A percentile compares a stretch with the other conserved stretches of the same genome.
Evolutionary conservation across 2,329 filamentous ascomycete species (phyloP).

Genomic region (Penicillium sclerotiorum): DNA sequence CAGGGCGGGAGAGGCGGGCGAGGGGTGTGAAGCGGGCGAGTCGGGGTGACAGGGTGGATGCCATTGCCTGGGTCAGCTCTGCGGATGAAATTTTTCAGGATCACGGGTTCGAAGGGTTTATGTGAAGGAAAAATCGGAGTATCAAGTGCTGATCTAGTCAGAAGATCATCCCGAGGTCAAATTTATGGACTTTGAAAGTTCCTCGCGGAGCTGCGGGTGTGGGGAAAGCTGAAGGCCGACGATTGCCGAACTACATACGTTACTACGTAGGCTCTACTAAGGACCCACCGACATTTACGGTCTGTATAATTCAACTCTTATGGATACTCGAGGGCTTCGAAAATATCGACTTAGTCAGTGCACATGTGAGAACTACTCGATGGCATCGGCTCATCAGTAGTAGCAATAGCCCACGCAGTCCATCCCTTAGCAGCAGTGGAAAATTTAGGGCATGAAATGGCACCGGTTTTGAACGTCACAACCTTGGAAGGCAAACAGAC

Average conservation of each 20-base stretch:
- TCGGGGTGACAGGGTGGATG: constrained; percentile 36
- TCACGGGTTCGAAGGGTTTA: constrained; percentile 4
- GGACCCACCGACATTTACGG: too few species aligned
- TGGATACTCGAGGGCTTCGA: too few species aligned
- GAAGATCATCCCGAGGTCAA: neutral
- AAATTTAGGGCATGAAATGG: too few species aligned
- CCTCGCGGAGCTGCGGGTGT: constrained; percentile 19
- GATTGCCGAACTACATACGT: constrained; percentile 19
- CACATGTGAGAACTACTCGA: too few species aligned
- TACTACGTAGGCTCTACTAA: neutral
- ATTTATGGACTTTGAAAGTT: neutral
- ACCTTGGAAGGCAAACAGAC: too few species aligned
- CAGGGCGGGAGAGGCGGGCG: constrained; percentile 15
- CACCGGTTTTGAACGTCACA: too few species aligned
- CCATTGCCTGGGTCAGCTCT: constrained; percentile 11
- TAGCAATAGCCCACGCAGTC: too few species aligned
- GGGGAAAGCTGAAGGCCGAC: constrained; percentile 28
- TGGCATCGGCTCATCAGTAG: too few species aligned
- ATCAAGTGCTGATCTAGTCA: neutral
- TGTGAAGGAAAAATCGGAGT: neutral
- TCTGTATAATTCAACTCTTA: too few species aligned
- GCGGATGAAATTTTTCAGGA: neutral
- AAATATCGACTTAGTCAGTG: too few species aligned
- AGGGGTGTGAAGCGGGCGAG: constrained; percentile 30
- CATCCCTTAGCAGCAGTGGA: too few species aligned